Conservation (phyloP, 2,329 filamentous ascomycete genomes). For the Aspergillus viridinutans region DNA sequence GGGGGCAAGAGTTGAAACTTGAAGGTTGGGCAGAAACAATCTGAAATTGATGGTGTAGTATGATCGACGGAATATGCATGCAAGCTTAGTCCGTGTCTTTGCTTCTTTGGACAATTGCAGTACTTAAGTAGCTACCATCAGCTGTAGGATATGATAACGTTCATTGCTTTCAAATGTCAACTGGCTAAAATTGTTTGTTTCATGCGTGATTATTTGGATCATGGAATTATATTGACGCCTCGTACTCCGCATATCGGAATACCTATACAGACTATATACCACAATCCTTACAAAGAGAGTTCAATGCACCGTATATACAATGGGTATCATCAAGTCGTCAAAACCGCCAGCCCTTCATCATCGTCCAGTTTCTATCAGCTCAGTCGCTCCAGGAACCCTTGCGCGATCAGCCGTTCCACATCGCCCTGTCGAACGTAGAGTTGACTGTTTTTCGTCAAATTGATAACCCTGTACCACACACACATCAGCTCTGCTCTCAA, state of each 20-base stretch:
- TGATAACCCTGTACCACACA: constrained; percentile 66
- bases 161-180: not conserved
- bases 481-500: constrained; percentile 16
- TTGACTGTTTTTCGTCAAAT: constrained; percentile 94
- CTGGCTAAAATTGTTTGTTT: not conserved
- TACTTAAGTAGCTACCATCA: not conserved
- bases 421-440: constrained; percentile 96
- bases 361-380: constrained; percentile 51
- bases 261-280: not conserved
- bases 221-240: not conserved
- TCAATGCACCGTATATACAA: not conserved
- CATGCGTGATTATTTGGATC: not conserved
- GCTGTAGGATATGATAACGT: not conserved
- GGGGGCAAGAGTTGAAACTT: not conserved
- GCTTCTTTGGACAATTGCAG: not conserved
- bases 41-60: not conserved
- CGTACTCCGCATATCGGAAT: not conserved
- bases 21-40: not conserved
- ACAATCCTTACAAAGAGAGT: not conserved
- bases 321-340: constrained; percentile 18
- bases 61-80: not conserved
- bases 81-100: not conserved
- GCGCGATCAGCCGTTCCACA: constrained; percentile 87
- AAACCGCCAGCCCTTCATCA: constrained; percentile 1
- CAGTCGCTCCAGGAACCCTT: constrained; percentile 90